Conservation (phyloP, 805 yeast genomes). For the Clavispora fructus region DNA sequence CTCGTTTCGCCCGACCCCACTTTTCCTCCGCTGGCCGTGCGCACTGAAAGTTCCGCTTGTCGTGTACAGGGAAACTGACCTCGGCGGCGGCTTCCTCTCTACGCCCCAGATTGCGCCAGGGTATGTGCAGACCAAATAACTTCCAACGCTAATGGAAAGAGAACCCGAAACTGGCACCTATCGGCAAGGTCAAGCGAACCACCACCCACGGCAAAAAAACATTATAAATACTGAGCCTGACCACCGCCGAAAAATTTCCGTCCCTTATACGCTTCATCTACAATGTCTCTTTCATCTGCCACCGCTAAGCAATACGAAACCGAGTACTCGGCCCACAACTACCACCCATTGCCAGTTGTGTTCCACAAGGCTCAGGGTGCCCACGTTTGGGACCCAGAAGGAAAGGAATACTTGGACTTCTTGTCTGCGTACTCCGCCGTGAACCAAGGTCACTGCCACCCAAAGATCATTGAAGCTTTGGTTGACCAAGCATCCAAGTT, state of each 20-base stretch:
- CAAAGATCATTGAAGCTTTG: conserved; percentile 79
- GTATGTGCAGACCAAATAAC: background rate
- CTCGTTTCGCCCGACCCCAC: no score
- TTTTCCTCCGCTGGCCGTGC: background rate
- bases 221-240: conserved; percentile 2
- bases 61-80: no score
- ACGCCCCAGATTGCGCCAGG: background rate
- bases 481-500: conserved; percentile 79
- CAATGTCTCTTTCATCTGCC: conserved; percentile 47
- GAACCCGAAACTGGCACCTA: conserved; percentile 13
- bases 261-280: background rate
- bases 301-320: conserved; percentile 66
- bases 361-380: conserved; percentile 85
- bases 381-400: conserved; percentile 97
- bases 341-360: conserved; percentile 95
- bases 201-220: background rate
- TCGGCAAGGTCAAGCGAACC: conserved; percentile 18
- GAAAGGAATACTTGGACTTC: conserved; percentile 87
- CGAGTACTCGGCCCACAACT: conserved; percentile 90
- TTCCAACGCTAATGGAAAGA: conserved; percentile 8
- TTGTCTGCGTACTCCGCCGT: conserved; percentile 95
- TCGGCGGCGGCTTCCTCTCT: background rate
- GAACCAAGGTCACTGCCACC: conserved; percentile 97
- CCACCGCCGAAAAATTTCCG: background rate
- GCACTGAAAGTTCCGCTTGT: background rate